Evolutionary conservation across 805 yeast genomes (phyloP).

Genomic region (Lachancea meyersii): DNA sequence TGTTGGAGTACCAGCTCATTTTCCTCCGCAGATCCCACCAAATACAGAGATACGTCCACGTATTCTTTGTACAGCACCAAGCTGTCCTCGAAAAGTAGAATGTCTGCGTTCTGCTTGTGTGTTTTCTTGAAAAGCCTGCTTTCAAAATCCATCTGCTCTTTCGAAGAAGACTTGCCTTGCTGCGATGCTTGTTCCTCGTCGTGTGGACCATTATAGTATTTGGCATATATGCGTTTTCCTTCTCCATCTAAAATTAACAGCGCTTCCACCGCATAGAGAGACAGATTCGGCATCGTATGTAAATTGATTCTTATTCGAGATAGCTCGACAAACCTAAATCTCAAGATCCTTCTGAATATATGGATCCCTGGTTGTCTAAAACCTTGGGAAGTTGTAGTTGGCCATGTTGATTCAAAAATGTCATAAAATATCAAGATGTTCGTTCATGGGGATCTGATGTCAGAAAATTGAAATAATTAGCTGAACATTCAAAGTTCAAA

Average conservation of each 20-base stretch:
- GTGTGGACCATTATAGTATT: constrained; percentile 72
- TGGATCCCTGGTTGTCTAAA: too few species aligned
- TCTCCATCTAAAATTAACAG: constrained; percentile 72
- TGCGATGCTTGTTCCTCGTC: constrained; percentile 22
- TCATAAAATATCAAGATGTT: not conserved
- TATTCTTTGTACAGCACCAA: constrained; percentile 82
- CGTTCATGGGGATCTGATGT: not conserved
- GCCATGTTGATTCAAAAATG: not conserved
- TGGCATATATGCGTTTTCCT: constrained; percentile 75
- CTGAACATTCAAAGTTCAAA: not conserved
- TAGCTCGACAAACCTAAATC: too few species aligned
- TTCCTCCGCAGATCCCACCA: constrained; percentile 70
- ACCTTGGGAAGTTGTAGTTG: too few species aligned
- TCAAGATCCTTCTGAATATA: too few species aligned
- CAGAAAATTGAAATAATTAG: not conserved
- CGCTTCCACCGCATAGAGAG: constrained; percentile 79
- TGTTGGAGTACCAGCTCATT: constrained; percentile 78
- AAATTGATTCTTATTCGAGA: not conserved
- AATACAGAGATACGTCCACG: constrained; percentile 64
- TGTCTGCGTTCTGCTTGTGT: constrained; percentile 73
- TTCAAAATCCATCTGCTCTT: constrained; percentile 76
- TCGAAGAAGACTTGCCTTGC: constrained; percentile 15
- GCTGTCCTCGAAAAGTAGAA: constrained; percentile 70
- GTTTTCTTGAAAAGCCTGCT: constrained; percentile 64
- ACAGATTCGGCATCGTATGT: constrained; percentile 36